Conservation (phyloP, 768 basidiomycete species). For the Melanogaster broomeanus region DNA sequence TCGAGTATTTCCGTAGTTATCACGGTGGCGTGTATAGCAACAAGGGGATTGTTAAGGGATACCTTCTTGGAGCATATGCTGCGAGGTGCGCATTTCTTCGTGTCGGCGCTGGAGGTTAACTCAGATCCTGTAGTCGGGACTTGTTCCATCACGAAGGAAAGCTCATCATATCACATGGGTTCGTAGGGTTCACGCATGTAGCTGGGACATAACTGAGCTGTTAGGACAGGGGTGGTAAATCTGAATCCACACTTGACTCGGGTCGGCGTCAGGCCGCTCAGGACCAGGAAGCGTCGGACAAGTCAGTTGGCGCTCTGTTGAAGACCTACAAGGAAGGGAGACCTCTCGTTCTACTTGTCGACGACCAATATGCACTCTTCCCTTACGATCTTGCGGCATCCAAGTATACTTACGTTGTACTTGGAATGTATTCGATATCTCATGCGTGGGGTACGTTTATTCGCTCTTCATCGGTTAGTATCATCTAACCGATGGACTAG, state of each 20-base stretch:
- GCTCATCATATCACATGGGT: constrained; percentile 87
- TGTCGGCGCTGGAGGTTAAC: constrained; percentile 4
- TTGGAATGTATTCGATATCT: constrained; percentile 66
- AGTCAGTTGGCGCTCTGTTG: constrained; percentile 69
- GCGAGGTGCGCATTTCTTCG: constrained; percentile 48
- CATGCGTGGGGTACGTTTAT: constrained; percentile 48
- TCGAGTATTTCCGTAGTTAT: constrained; percentile 67
- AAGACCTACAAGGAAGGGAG: constrained; percentile 52
- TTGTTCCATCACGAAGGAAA: constrained; percentile 62
- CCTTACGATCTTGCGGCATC: constrained; percentile 62
- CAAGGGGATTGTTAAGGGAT: constrained; percentile 66
- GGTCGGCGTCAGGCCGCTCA: constrained; percentile 46
- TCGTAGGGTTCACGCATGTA: constrained; percentile 17
- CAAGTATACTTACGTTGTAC: constrained; percentile 53
- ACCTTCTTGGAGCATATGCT: constrained; percentile 72
- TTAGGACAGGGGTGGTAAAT: constrained; percentile 60
- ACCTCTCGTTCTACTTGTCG: constrained; percentile 71
- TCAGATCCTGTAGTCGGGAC: constrained; percentile 56
- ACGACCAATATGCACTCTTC: constrained; percentile 72
- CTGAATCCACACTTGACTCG: constrained; percentile 52
- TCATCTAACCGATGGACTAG: constrained; percentile 31
- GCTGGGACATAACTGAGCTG: background rate
- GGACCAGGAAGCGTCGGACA: constrained; percentile 70
- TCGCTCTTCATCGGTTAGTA: background rate
- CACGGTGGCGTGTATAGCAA: constrained; percentile 78